phyloP scores from a whole-genome alignment of 139 green algal genomes.

The Raphidocelis subcapitata region DNA sequence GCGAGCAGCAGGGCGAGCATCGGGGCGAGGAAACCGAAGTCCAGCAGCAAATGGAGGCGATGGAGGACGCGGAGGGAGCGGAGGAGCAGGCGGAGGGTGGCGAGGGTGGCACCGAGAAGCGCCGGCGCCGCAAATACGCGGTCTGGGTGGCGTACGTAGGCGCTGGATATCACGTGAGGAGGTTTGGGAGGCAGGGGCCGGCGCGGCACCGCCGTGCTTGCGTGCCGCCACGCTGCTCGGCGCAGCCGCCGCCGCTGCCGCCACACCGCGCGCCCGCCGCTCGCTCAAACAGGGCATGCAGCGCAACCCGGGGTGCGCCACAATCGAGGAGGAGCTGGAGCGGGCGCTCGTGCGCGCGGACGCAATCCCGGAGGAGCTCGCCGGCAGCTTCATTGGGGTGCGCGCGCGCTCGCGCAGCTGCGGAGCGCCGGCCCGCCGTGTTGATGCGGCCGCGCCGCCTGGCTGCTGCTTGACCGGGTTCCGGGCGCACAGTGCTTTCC shows the following conservation, averaged over 20 bases:
- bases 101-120: neutral
- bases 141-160: conserved; percentile 81
- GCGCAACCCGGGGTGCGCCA: conserved; percentile 76
- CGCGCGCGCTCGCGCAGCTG: neutral
- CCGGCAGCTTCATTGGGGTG: conserved; percentile 71
- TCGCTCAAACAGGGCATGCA: conserved; percentile 81
- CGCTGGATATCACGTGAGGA: conserved; percentile 63
- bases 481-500: too few relatives aligned
- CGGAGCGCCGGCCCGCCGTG: neutral
- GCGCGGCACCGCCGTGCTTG: neutral
- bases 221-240: neutral
- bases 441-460: too few relatives aligned
- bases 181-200: too few relatives aligned
- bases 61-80: too few relatives aligned
- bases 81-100: neutral
- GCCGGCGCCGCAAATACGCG: conserved; percentile 80
- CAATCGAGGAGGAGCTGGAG: conserved; percentile 87
- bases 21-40: too few relatives aligned
- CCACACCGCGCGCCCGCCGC: neutral
- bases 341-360: conserved; percentile 68
- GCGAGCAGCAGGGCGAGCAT: too few relatives aligned
- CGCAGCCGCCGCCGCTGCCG: neutral
- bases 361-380: conserved; percentile 72
- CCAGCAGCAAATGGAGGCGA: too few relatives aligned
- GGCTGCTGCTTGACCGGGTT: too few relatives aligned